Base-by-base conservation (phyloP, 1,284 basidiomycete species). In the Thelephora terrestris region DNA sequence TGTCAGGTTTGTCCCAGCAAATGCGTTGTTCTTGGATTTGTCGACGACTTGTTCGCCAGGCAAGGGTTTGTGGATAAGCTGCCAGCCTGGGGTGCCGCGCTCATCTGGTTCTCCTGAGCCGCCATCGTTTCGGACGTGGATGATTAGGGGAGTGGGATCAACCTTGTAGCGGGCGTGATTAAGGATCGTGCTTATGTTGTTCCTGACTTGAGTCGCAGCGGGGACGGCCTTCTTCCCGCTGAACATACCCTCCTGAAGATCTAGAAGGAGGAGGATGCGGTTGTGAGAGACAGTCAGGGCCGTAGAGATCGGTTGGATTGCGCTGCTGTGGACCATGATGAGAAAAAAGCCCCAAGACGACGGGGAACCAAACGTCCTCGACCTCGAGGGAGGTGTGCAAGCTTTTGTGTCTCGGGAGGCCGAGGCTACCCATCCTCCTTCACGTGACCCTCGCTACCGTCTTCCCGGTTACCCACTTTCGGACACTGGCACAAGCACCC, bases 121-220 rank as follows among this genome's bases (percentile, higher is more conserved):
- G 43, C 81, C 81, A 21, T 57, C 68, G 58, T 84, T 82, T 49
- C 80, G 78, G 50, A 83, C 70, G 61, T 83, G 80, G 48, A 83
- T 68, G 63, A 84, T 80, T 18, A 73, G 70, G 7, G 81, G 79
- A 5, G 71, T 70, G 0, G 69, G 67, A 0, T 58, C 47, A 12
- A 74, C 70, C 3, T 57, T 56, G 29, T 14, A 32, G 44, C 80
- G 76, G 0, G 80, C 81, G 23, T 64, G 57, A 14, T 61, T 38
- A 53, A 84, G 76, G 55, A 82, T 68, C 36, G 52, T 56, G 2
- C 61, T 54, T 59, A 84, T 70, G 62, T 79, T 79, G 21, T 61
- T 55, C 45, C 67, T 68, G 39, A 81, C 65, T 37, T 52, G 40
- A 24, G 54, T 45, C 1, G 75, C 67, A 17, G 67, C 58, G 38